Conservation (phyloP, 2,329 filamentous ascomycete species). For the Trichoderma hamatum region DNA sequence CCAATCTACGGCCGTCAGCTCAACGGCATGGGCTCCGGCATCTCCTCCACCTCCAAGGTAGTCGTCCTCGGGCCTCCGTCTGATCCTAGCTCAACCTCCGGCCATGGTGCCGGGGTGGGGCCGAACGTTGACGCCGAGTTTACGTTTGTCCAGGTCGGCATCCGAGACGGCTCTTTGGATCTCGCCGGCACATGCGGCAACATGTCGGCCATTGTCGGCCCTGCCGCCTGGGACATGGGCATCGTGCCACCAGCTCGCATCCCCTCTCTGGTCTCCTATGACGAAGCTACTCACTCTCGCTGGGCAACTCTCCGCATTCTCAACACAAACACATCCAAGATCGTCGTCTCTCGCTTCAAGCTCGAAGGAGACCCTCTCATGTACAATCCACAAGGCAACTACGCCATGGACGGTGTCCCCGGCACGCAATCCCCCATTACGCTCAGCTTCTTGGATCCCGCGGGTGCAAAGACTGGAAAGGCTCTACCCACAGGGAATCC, state of each 20-base stretch:
- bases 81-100: not conserved
- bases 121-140: constrained; percentile 63
- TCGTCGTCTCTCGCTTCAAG: constrained; percentile 61
- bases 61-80: constrained; percentile 62
- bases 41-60: constrained; percentile 71
- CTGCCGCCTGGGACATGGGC: constrained; percentile 44
- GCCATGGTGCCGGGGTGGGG: not conserved
- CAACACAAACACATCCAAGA: constrained; percentile 73
- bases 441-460: constrained; percentile 64
- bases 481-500: constrained; percentile 54
- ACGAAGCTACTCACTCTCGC: constrained; percentile 37
- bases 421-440: constrained; percentile 60
- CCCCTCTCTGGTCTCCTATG: constrained; percentile 29
- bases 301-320: constrained; percentile 59
- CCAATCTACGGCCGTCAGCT: constrained; percentile 66
- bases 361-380: constrained; percentile 45
- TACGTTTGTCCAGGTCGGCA: constrained; percentile 71
- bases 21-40: constrained; percentile 70
- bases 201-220: constrained; percentile 69
- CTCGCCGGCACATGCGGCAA: constrained; percentile 76
- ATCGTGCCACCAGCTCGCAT: constrained; percentile 29
- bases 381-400: constrained; percentile 50
- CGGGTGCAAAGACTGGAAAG: constrained; percentile 64
- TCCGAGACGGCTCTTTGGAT: constrained; percentile 63
- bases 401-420: constrained; percentile 65